phyloP scores from a whole-genome alignment of 164 flowering plant genomes.

The Nymphaea thermarum region DNA sequence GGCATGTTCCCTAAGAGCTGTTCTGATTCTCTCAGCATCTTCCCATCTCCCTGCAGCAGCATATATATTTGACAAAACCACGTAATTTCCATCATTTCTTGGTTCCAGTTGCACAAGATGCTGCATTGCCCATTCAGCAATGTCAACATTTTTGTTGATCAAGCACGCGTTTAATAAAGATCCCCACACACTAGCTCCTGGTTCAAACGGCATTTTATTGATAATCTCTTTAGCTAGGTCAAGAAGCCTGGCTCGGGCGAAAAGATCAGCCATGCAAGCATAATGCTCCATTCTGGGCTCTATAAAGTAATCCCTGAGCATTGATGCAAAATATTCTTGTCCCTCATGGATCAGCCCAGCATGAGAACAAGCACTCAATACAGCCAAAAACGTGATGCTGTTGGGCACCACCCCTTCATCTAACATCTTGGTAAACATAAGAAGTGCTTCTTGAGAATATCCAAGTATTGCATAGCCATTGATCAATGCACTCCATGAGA shows the following conservation, averaged over 20 bases:
- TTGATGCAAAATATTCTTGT: conserved; percentile 5
- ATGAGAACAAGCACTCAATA: conserved; percentile 17
- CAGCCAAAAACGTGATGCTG: conserved; percentile 11
- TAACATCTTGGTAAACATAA: conserved; percentile 14
- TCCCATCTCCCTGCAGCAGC: conserved; percentile 15
- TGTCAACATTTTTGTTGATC: conserved; percentile 10
- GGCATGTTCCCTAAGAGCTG: conserved; percentile 6
- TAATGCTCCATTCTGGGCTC: conserved; percentile 15
- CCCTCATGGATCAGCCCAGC: conserved; percentile 16
- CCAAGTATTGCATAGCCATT: conserved; percentile 17
- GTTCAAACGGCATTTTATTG: conserved; percentile 13
- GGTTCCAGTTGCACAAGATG: conserved; percentile 14
- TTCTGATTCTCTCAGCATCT: conserved; percentile 13
- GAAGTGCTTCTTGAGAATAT: conserved; percentile 6
- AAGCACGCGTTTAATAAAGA: conserved; percentile 16
- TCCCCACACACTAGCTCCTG: conserved; percentile 17
- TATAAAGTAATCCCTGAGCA: conserved; percentile 6
- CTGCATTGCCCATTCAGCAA: conserved; percentile 12
- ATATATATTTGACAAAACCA: conserved; percentile 17
- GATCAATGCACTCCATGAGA: conserved; percentile 18
- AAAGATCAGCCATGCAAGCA: conserved; percentile 19
- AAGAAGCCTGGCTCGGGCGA: conserved; percentile 11
- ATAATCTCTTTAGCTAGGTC: conserved; percentile 11
- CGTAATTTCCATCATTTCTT: conserved; percentile 5
- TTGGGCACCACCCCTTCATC: conserved; percentile 13